Evolutionary conservation across 192 early-diverging fungal genomes (phyloP), one percentile per base, ranked within the genome.

Genomic region (Coemansia sp.): DNA sequence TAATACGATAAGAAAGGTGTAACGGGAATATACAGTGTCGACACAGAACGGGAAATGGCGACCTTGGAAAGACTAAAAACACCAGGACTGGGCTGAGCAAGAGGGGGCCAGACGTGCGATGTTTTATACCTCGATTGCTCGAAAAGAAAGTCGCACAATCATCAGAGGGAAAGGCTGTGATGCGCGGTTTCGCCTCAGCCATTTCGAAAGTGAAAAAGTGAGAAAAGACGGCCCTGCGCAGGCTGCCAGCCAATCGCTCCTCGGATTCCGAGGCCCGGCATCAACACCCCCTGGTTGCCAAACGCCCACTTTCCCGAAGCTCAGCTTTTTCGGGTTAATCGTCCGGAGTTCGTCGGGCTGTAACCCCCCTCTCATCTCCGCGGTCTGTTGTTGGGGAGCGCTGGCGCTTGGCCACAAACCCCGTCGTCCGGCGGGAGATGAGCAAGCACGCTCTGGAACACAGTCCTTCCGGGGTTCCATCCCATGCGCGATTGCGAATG

Each of bases 241-340:
- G 38, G 36, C 50, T 65, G 49, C 19, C 52, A 65, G 53, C 69
- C 69, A 71, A 71, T 71, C 69, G 62, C 46, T 65, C 25, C 54
- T 50, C 64, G 70, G 70, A 72, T 62, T 72, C 57, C 70, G 59
- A 60, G 59, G 38, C 50, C 53, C 31, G 28, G 14, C 42, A 42
- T 42, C 44, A 40, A 11, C 42, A 37, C 37, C 56, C 47, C 28
- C 19, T 40, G 42, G 48, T 25, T 37, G 11, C 21, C 49, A 31
- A 28, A 52, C 37, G 31, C 31, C 31, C 31, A 34, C 31, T 34
- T 34, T 34, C 31, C 31, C 31, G 31, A 34, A 34, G 31, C 31
- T 34, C 8, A 34, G 31, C 42, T n/a, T 4, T 20, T 48, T 17
- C n/a, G 47, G 47, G 47, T 15, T 48, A 48, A 48, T 48, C 47